Conservation (phyloP, 805 yeast genomes). For the Ogataea pilisensis region DNA sequence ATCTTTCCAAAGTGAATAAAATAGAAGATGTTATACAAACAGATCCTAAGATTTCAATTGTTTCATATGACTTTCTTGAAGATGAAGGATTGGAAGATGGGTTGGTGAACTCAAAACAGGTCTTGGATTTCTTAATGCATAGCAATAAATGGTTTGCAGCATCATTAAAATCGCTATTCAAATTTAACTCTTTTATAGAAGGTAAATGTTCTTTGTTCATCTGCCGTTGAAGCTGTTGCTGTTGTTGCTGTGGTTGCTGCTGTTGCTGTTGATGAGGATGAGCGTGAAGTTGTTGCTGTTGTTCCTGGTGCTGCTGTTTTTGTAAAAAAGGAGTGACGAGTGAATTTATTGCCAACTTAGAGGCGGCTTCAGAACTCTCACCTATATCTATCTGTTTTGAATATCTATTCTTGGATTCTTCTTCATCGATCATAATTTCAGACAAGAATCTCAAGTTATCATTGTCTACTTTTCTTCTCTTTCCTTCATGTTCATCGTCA, state of each 20-base stretch:
- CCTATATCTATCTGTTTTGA: slow-evolving; percentile 14
- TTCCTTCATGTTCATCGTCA: background rate
- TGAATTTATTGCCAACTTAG: slow-evolving; percentile 44
- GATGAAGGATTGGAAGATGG: slow-evolving; percentile 10
- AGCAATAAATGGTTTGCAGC: slow-evolving; percentile 32
- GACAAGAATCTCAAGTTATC: slow-evolving; percentile 24
- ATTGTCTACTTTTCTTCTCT: slow-evolving; percentile 12
- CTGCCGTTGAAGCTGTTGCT: background rate
- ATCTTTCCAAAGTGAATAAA: slow-evolving; percentile 60
- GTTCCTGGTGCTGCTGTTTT: background rate
- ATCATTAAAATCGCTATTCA: slow-evolving; percentile 23
- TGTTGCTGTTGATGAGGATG: slow-evolving; percentile 7
- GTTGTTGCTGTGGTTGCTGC: slow-evolving; percentile 7
- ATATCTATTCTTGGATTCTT: slow-evolving; percentile 23
- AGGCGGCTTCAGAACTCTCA: slow-evolving; percentile 26
- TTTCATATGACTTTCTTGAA: slow-evolving; percentile 30
- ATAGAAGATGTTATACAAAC: slow-evolving; percentile 51
- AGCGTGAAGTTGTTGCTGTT: background rate
- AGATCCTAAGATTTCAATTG: slow-evolving; percentile 55
- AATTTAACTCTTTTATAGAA: slow-evolving; percentile 22
- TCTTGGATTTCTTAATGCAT: slow-evolving; percentile 56
- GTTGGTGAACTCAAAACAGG: slow-evolving; percentile 48
- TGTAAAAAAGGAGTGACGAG: slow-evolving; percentile 39
- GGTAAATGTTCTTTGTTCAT: slow-evolving; percentile 10
- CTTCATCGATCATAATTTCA: slow-evolving; percentile 23